Base-by-base conservation (phyloP, 441 rosid species). In the Cnidoscolus chayamansa region DNA sequence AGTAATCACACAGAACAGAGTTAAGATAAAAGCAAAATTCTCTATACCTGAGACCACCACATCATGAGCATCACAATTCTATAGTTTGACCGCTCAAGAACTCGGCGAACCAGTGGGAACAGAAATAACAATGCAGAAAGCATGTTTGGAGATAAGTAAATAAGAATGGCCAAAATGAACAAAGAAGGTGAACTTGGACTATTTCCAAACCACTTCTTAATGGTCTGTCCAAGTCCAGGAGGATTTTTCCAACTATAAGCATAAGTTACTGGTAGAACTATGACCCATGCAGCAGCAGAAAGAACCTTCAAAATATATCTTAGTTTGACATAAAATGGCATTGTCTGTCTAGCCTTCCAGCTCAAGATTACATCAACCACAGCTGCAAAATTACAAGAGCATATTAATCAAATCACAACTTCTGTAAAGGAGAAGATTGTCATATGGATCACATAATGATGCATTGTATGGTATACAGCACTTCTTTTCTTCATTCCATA, bases 41-140 rank as follows among this genome's bases (percentile, higher is more conserved):
- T 43, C 17, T 67, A 69, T 82, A 92, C 98, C 95, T 94, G 98
- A 64, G 98, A 92, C 98, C 98, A 94, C 98, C 98, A 94, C 97
- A 94, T 94, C 86, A 87, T 86, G 65, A 94, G 88, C 97, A 92
- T 94, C 72, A 90, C 86, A 79, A 94, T 83, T 85, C 77, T 88
- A 75, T 81, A 86, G 83, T 94, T 81, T 65, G 98, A 90, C 73
- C 92, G 85, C 87, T 94, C 98, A 62, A 94, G 98, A 82, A 88
- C 81, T 63, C 98, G 94, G 15, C 98, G 93, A 67, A 92, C 64
- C 51, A 84, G 80, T 40, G 98, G 98, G 76, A 94, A 88, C 69
- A 92, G 92, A 79, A 94, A 94, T 74, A 94, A 81, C 35, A 90
- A 80, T 6, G 76, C 94, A 57, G 94, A 91, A 0, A 94, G 87